A percentile compares a stretch with the other conserved stretches of the same genome.
phyloP scores from a whole-genome alignment of 139 green algal genomes.

The Picochlorum sp. region DNA sequence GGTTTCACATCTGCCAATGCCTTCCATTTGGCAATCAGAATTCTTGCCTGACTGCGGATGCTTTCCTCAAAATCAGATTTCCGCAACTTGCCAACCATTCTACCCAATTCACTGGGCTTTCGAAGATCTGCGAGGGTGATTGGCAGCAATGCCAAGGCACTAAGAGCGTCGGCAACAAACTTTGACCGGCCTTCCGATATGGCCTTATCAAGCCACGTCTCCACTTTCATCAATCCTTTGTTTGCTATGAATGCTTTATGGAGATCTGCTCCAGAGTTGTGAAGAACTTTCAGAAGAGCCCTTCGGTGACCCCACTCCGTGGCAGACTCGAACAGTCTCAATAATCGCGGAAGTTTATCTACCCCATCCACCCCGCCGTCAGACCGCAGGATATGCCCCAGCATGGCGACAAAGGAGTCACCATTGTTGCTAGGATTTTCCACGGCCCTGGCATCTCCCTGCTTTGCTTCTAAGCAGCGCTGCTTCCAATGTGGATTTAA shows the following conservation, averaged over 20 bases:
- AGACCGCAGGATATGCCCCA: slow-evolving; percentile 13
- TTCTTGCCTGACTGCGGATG: slow-evolving; percentile 8
- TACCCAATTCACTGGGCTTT: slow-evolving; percentile 25
- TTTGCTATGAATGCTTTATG: slow-evolving; percentile 6
- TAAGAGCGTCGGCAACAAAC: slow-evolving; percentile 6
- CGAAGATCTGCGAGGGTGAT: slow-evolving; percentile 19
- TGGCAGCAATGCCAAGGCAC: slow-evolving; percentile 19
- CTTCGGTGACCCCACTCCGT: slow-evolving; percentile 12
- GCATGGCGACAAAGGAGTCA: slow-evolving; percentile 12
- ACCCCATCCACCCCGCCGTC: slow-evolving; percentile 15
- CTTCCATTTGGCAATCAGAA: slow-evolving; percentile 28
- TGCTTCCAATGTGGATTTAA: slow-evolving; percentile 32
- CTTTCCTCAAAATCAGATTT: slow-evolving; percentile 10
- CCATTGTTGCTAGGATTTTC: neutral
- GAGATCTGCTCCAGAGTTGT: slow-evolving; percentile 13
- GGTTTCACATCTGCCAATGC: slow-evolving; percentile 3
- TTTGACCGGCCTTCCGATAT: slow-evolving; percentile 11
- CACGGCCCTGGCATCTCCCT: neutral
- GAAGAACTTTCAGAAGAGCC: slow-evolving; percentile 19
- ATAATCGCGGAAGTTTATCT: slow-evolving; percentile 10
- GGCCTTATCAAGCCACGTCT: slow-evolving; percentile 21
- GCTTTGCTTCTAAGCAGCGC: slow-evolving; percentile 10
- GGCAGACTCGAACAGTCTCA: slow-evolving; percentile 14
- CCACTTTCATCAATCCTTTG: slow-evolving; percentile 12
- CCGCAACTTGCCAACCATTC: slow-evolving; percentile 21